These are phyloP conservation scores for Suillus subluteus DNA, from an alignment of 768 basidiomycete genomes.

Conservation along the genomic window DNA sequence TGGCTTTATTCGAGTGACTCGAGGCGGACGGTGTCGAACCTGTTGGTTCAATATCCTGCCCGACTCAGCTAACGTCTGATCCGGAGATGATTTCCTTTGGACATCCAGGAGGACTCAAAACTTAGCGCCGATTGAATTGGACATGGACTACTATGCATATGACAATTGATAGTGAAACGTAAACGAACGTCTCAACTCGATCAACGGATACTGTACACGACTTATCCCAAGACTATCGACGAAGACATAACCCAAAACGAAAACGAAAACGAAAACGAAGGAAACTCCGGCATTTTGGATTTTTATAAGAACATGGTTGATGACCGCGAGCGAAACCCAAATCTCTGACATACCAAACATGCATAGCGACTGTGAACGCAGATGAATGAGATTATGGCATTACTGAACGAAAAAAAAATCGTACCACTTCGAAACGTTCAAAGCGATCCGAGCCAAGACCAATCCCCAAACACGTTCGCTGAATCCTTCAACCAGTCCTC, in stretches of 20 bases:
- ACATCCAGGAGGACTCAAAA: not conserved
- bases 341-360: not conserved
- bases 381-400: not conserved
- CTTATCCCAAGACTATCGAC: not conserved
- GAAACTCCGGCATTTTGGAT: not conserved
- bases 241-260: not conserved
- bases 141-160: not conserved
- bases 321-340: not conserved
- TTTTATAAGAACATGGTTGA: not conserved
- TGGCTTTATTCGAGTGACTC: too few species aligned
- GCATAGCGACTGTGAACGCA: not conserved
- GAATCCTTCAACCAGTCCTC: not conserved
- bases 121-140: not conserved
- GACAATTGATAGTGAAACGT: not conserved
- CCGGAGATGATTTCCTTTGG: too few species aligned
- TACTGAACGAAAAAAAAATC: not conserved
- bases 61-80: too few species aligned
- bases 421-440: not conserved
- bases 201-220: not conserved
- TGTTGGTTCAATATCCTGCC: too few species aligned
- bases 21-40: too few species aligned
- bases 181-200: constrained; percentile 5
- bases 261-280: not conserved
- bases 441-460: not conserved
- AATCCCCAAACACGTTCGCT: not conserved